Conservation (phyloP, 371 early-diverging fungal species). For the Funneliformis caledonium region DNA sequence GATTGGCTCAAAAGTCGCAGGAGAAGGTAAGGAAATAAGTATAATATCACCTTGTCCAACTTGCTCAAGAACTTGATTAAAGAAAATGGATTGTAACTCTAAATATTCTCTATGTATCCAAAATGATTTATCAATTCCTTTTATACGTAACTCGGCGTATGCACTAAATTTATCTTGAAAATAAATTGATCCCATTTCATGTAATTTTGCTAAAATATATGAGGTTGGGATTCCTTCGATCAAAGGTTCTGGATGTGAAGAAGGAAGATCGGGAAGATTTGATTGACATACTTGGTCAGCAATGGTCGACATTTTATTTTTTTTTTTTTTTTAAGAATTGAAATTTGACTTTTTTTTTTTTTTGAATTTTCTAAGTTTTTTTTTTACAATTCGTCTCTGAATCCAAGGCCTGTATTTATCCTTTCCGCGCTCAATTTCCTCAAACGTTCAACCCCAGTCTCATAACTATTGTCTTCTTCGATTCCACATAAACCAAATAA, state of each 20-base stretch:
- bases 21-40: slow-evolving; percentile 13
- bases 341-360: too few relatives aligned
- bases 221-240: neutral
- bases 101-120: slow-evolving; percentile 37
- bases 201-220: slow-evolving; percentile 8
- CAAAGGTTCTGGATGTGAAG: neutral
- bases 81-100: slow-evolving; percentile 17
- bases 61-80: neutral
- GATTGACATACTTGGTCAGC: neutral
- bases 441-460: neutral
- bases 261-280: neutral
- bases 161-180: slow-evolving; percentile 22
- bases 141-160: slow-evolving; percentile 11
- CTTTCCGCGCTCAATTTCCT: neutral
- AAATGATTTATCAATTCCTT: slow-evolving; percentile 24
- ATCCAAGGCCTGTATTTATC: neutral
- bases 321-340: too few relatives aligned
- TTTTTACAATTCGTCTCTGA: too few relatives aligned
- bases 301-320: too few relatives aligned
- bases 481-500: neutral
- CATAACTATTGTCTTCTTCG: neutral
- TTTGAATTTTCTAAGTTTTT: neutral
- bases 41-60: neutral
- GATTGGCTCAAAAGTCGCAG: slow-evolving; percentile 14
- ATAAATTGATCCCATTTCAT: slow-evolving; percentile 17